Base-by-base conservation (phyloP, 192 early-diverging fungal species). In the Physocladia obscura region DNA sequence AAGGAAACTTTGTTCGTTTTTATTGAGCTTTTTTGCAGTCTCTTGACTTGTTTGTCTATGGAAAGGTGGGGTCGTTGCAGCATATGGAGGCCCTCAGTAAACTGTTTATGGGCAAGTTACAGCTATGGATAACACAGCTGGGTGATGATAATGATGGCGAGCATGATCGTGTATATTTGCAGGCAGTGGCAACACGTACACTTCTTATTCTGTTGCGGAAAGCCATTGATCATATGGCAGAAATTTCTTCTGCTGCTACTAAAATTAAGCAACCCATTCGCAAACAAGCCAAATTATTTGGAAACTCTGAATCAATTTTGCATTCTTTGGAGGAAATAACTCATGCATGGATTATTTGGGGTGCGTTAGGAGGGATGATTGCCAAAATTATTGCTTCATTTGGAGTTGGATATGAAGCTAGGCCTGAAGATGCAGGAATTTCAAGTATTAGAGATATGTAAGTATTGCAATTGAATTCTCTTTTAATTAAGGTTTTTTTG, bases 281-380 rank as follows among this genome's bases (percentile, higher is more conserved):
- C n/a, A n/a, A n/a, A n/a, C 47, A 62, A 22, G 63, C 31, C n/a
- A 27, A 19, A 13, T 39, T 21, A 1, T n/a, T n/a, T n/a, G 11
- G n/a, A 13, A n/a, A 8, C 8, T 13, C 11, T 44, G 32, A 69
- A 19, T 17, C 26, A 8, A 8, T 11, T 6, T 8, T 19, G 8
- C 30, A 22, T 19, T 22, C 6, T 17, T 58, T 40, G 15, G 64
- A 44, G 6, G 71, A 77, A 17, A 57, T 77, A 3, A 75, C 70
- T 50, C 65, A 38, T 49, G 79, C 62, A 17, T 81, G 79, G 79
- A 48, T 47, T 19, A 60, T 81, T 4, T 74, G 72, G 72, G 79
- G 76, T 34, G 62, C 67, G 6, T 19, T 81, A 29, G 79, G 76
- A 5, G 79, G 76, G 1, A 35, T 52, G 8, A 65, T 81, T 22